A percentile compares a stretch with the other conserved stretches of the same genome.
Evolutionary conservation across 2,329 filamentous ascomycete genomes (phyloP).

Genomic region (Ophiostoma quercus): DNA sequence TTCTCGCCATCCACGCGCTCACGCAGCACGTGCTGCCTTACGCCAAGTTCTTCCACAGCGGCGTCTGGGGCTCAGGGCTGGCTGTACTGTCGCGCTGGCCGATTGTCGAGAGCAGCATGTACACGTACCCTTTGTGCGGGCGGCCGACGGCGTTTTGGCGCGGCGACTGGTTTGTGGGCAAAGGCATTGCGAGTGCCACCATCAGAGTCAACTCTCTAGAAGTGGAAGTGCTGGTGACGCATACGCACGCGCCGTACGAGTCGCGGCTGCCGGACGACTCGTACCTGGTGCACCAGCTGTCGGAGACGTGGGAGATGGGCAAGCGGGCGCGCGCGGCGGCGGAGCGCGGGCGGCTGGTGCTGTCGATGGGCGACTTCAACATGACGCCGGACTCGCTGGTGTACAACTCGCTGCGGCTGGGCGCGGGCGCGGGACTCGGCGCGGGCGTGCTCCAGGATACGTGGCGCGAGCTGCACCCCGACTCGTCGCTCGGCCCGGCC

Average conservation of each 20-base stretch:
- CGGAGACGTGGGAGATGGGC: conserved; percentile 91
- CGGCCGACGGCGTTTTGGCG: conserved; percentile 89
- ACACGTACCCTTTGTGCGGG: conserved; percentile 83
- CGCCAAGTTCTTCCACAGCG: conserved; percentile 88
- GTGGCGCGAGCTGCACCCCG: conserved; percentile 79
- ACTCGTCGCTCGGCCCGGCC: conserved; percentile 71
- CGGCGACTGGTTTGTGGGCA: conserved; percentile 95
- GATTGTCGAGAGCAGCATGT: conserved; percentile 83
- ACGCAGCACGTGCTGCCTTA: conserved; percentile 73
- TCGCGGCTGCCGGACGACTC: conserved; percentile 61
- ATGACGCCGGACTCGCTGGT: conserved; percentile 85
- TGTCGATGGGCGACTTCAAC: conserved; percentile 92
- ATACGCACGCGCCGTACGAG: conserved; percentile 85
- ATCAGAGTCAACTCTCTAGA: conserved; percentile 58
- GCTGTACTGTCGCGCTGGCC: conserved; percentile 89
- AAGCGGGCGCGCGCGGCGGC: conserved; percentile 80
- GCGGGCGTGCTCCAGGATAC: conserved; percentile 61
- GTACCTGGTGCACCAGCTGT: conserved; percentile 83
- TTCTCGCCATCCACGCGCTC: conserved; percentile 64
- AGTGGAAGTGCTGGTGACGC: conserved; percentile 88
- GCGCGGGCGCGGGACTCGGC: conserved; percentile 53
- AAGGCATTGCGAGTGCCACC: conserved; percentile 79
- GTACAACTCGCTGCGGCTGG: conserved; percentile 62
- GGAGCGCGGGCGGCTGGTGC: conserved; percentile 69
- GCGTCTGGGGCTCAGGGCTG: conserved; percentile 82